A percentile compares a stretch with the other conserved stretches of the same genome.
Conservation (phyloP, 2,329 filamentous ascomycete genomes). For the Colletotrichum echinochloae region DNA sequence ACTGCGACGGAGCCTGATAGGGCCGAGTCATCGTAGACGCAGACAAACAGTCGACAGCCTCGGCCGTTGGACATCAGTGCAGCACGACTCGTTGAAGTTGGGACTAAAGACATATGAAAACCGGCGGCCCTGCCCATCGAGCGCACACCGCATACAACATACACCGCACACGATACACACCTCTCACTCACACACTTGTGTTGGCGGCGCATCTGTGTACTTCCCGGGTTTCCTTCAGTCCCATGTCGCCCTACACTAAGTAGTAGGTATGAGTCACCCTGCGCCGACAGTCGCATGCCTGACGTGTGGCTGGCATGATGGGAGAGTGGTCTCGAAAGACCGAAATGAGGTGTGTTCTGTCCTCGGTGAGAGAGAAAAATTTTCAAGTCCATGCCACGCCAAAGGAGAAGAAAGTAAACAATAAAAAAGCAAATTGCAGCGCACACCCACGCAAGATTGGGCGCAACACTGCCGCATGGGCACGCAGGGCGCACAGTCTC, state of each 20-base stretch:
- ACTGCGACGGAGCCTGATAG: conserved; percentile 45
- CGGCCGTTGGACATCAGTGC: conserved; percentile 42
- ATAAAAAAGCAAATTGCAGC: conserved; percentile 38
- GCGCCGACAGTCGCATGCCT: conserved; percentile 21
- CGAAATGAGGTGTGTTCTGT: conserved; percentile 30
- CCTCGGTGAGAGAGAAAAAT: conserved; percentile 38
- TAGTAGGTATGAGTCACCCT: conserved; percentile 39
- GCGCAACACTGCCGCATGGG: conserved; percentile 35
- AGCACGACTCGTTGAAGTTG: conserved; percentile 37
- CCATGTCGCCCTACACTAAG: not conserved
- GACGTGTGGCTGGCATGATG: conserved; percentile 26
- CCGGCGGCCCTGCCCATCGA: conserved; percentile 8
- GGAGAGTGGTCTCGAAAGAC: conserved; percentile 30
- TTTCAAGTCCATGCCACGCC: conserved; percentile 29
- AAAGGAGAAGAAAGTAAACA: not conserved
- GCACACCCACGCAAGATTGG: conserved; percentile 18
- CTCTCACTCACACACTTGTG: too few species aligned
- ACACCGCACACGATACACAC: conserved; percentile 14
- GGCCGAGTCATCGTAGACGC: conserved; percentile 45
- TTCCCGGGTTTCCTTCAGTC: conserved; percentile 1
- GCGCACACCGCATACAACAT: conserved; percentile 19
- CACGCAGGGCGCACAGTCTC: conserved; percentile 23
- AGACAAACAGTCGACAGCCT: conserved; percentile 45
- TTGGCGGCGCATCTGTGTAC: too few species aligned
- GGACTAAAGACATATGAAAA: conserved; percentile 35